These are phyloP conservation scores for Globisporangium alternatum DNA, from an alignment of 352 stramenopile species.

Conservation along the genomic window DNA sequence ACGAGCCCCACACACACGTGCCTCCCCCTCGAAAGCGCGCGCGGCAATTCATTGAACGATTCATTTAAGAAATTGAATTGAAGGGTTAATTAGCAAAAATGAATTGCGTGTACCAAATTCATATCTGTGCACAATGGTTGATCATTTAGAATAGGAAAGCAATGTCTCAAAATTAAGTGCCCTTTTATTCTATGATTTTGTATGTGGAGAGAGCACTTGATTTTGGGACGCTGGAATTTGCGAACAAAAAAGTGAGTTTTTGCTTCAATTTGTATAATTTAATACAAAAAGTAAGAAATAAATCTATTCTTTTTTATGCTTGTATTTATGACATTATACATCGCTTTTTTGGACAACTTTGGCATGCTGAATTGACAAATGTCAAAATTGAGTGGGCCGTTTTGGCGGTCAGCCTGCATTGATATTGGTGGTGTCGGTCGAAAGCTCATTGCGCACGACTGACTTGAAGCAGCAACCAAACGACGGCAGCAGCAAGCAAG, in stretches of 20 bases:
- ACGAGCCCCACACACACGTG: background rate
- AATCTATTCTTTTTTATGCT: too few relatives aligned
- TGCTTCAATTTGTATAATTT: too few relatives aligned
- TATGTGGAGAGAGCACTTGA: too few relatives aligned
- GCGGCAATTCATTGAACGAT: background rate
- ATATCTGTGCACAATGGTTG: too few relatives aligned
- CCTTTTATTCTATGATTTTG: too few relatives aligned
- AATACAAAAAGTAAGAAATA: background rate
- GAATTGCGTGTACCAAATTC: background rate
- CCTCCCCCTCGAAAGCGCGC: too few relatives aligned
- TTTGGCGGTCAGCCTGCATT: slow-evolving; percentile 2
- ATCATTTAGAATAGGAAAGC: too few relatives aligned
- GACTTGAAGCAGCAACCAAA: slow-evolving; percentile 4
- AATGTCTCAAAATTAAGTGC: too few relatives aligned
- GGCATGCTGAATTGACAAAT: background rate
- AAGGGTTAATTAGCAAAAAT: background rate
- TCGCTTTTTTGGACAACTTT: too few relatives aligned
- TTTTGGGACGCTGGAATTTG: too few relatives aligned
- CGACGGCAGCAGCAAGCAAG: background rate
- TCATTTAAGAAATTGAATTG: background rate
- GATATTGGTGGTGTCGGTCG: background rate
- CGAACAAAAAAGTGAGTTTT: too few relatives aligned
- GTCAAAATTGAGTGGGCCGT: background rate
- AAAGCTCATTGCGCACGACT: background rate
- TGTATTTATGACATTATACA: background rate